Evolutionary conservation across 2,329 filamentous ascomycete species (phyloP), one percentile per base, ranked within the genome.

Genomic region (Elsinoe necatrix): DNA sequence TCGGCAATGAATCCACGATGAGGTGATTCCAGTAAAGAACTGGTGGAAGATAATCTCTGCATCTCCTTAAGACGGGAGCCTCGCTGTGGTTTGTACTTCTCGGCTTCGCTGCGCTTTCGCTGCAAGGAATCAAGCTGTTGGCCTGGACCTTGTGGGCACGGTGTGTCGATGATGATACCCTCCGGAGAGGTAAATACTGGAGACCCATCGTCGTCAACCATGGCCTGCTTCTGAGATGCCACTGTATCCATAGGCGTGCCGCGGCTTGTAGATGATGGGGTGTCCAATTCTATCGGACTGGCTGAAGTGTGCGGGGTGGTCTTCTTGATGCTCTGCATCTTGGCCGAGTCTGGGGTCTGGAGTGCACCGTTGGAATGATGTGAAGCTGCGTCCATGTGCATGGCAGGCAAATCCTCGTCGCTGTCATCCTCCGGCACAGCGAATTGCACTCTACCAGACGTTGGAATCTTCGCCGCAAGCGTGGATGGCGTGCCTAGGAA

Each of bases 71-170:
- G 68, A 4, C 71, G 66, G 59, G 72, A 74, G 2, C 72, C 71
- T 4, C 67, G 70, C 58, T 71, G 72, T 0, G 73, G 73, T 45
- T 71, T 72, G 63, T 73, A 73, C 42, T 70, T 71, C 59, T 73
- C 67, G 1, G 70, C 70, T 43, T 67, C 48, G 16, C 37, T 45
- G 25, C 48, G 45, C 48, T 54, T 52, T 23, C 56, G 34, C 42
- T 47, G 41, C 21, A 43, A 21, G 18, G 47, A 18, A 7, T 54
- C 35, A 39, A 47, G 57, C 21, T 58, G 55, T 41, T 57, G 58
- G 21, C 21, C 23, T 21, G 48, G 34, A n/a, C 34, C 48, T 39
- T 52, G 48, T 12, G 45, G 45, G 27, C 45, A 16, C 11, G 48
- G 31, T 16, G 31, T 25, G 18, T 52, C 31, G 31, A 37, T 9